These are phyloP conservation scores for Trichoderma erinaceum DNA, from an alignment of 495 filamentous ascomycete genomes.

Conservation along the genomic window DNA sequence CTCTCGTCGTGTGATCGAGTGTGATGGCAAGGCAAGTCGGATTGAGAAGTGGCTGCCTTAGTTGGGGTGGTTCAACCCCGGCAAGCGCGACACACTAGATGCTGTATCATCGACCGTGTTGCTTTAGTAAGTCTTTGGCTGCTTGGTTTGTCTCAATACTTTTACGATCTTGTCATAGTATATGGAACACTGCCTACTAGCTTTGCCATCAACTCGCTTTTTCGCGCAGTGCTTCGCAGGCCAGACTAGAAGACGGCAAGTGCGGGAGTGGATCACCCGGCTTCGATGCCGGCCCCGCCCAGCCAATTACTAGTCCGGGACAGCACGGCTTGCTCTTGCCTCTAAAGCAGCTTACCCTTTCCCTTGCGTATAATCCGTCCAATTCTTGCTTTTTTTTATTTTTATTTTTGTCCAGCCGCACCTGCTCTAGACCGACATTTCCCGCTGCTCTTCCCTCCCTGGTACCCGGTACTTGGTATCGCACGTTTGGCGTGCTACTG, in stretches of 20 bases:
- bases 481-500: not conserved
- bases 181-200: too few species aligned
- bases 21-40: not conserved
- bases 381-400: not conserved
- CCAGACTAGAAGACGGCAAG: not conserved
- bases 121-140: too few species aligned
- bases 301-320: not conserved
- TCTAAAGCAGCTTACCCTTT: not conserved
- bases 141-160: too few species aligned
- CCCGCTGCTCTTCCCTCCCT: not conserved
- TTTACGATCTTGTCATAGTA: too few species aligned
- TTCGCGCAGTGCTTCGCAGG: not conserved
- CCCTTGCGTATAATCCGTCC: not conserved
- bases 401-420: not conserved
- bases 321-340: not conserved
- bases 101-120: too few species aligned
- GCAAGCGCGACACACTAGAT: too few species aligned
- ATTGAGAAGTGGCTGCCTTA: not conserved
- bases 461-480: constrained; percentile 3
- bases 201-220: not conserved
- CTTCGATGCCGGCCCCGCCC: not conserved
- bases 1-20: not conserved
- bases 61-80: too few species aligned
- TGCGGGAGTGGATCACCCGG: not conserved
- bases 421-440: not conserved